Conservation (phyloP, 1,284 basidiomycete genomes). For the Tilletia walkeri region DNA sequence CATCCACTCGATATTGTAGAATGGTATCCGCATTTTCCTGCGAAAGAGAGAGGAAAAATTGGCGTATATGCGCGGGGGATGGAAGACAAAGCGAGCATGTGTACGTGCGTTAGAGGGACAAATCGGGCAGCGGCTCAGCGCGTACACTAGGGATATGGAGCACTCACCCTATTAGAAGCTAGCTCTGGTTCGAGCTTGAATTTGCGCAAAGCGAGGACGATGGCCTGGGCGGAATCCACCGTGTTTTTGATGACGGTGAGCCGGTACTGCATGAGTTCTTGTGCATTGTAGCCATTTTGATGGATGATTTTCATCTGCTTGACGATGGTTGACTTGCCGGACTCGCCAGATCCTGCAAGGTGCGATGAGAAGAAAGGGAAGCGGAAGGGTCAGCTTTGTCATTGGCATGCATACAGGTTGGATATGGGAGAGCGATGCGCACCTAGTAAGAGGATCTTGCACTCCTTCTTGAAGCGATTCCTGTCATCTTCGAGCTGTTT, state of each 20-base stretch:
- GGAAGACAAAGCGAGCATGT: no score
- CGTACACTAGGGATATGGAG: background rate
- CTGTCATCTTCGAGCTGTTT: slow-evolving; percentile 63
- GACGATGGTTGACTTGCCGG: slow-evolving; percentile 92
- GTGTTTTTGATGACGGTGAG: slow-evolving; percentile 65
- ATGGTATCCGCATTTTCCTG: slow-evolving; percentile 65
- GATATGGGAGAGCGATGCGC: slow-evolving; percentile 49
- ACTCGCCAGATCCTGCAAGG: slow-evolving; percentile 66
- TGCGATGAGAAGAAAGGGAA: background rate
- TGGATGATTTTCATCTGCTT: slow-evolving; percentile 99
- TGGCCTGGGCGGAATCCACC: slow-evolving; percentile 71
- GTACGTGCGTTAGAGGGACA: no score
- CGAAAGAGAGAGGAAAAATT: background rate
- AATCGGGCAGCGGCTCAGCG: slow-evolving; percentile 19
- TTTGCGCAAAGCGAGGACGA: slow-evolving; percentile 85
- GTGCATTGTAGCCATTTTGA: slow-evolving; percentile 80
- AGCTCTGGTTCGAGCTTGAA: slow-evolving; percentile 78
- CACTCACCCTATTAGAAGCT: slow-evolving; percentile 70
- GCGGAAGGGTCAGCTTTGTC: background rate
- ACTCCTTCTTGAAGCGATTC: slow-evolving; percentile 76
- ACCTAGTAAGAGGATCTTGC: slow-evolving; percentile 91
- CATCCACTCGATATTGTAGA: slow-evolving; percentile 47
- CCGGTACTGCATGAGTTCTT: slow-evolving; percentile 77
- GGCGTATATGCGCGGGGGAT: no score
- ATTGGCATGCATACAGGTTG: background rate